Base-by-base conservation (phyloP, 805 yeast species). In the Myxozyma sirexii region DNA sequence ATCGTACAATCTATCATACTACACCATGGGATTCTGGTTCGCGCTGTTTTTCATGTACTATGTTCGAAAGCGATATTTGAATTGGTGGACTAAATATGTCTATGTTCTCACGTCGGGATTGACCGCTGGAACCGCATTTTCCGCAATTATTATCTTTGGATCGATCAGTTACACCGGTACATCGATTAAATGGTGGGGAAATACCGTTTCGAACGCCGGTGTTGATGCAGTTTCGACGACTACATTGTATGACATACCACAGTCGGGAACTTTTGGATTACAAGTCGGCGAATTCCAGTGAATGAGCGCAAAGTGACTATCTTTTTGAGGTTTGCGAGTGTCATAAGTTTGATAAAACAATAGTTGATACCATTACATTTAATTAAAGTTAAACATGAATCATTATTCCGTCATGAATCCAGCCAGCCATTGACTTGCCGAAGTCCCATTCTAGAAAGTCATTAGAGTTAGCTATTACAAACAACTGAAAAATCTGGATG, bases 1-100 rank as follows among this genome's bases (percentile, higher is more conserved):
- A 41, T 37, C 57, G 15, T 54, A 58, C 37, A 58, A 58, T 29
- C 24, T 35, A 37, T 26, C 56, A 17, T 58, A 58, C 56, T 58
- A 58, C 52, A 48, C 39, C 10, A 41, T 31, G 39, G 62, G 62
- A 3, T 42, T 54, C 26, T 58, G 56, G 54, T 33, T 63, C 42
- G 86, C 88, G 4, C 79, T 79, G 62, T 54, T 77, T 6, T 85
- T 85, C 75, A 84, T 83, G 75, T 83, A 77, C 72, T 77, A 78
- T 67, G 72, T 86, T 54, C 84, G 82, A 60, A 76, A 81, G 51
- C 75, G 77, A 60, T 84, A 82, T 74, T 75, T 80, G 47, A 74
- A 77, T 50, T 86, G 91, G 91, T 86, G 91, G 91, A 84, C 85
- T 35, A 85, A 85, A 71, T 86, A 86, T 71, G 85, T 85, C 70